Conservation (phyloP, 1,284 basidiomycete genomes). For the Sanghuangporus weigelae region DNA sequence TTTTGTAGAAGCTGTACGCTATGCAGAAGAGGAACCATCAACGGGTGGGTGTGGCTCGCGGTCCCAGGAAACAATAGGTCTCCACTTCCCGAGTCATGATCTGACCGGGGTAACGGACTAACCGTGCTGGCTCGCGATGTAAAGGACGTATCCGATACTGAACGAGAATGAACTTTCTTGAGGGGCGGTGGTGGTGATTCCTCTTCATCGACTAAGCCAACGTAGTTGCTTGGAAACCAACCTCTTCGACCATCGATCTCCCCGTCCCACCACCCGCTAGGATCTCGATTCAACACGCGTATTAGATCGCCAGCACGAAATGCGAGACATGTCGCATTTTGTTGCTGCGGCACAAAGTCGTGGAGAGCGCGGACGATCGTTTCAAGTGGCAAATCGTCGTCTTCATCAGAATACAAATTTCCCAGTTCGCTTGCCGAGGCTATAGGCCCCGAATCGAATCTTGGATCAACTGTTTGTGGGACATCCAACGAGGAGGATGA, state of each 20-base stretch:
- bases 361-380: slow-evolving; percentile 85
- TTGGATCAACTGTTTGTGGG: slow-evolving; percentile 20
- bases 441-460: neutral
- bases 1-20: slow-evolving; percentile 82
- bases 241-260: slow-evolving; percentile 83
- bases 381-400: neutral
- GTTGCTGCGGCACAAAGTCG: slow-evolving; percentile 71
- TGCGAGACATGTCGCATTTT: slow-evolving; percentile 77
- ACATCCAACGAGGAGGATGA: slow-evolving; percentile 47
- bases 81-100: slow-evolving; percentile 2
- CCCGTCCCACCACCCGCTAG: slow-evolving; percentile 98
- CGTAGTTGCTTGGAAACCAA: slow-evolving; percentile 99
- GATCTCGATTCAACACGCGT: slow-evolving; percentile 80
- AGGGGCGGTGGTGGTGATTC: slow-evolving; percentile 39
- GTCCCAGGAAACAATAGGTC: slow-evolving; percentile 10
- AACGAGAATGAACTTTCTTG: slow-evolving; percentile 10
- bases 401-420: slow-evolving; percentile 10
- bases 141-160: slow-evolving; percentile 13
- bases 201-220: slow-evolving; percentile 35
- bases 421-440: slow-evolving; percentile 6
- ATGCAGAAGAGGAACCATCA: slow-evolving; percentile 77
- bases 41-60: slow-evolving; percentile 36
- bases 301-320: slow-evolving; percentile 91
- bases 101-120: neutral
- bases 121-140: slow-evolving; percentile 11